Conservation (phyloP, 176 grass and related monocot genomes). For the Panicum miliaceum region DNA sequence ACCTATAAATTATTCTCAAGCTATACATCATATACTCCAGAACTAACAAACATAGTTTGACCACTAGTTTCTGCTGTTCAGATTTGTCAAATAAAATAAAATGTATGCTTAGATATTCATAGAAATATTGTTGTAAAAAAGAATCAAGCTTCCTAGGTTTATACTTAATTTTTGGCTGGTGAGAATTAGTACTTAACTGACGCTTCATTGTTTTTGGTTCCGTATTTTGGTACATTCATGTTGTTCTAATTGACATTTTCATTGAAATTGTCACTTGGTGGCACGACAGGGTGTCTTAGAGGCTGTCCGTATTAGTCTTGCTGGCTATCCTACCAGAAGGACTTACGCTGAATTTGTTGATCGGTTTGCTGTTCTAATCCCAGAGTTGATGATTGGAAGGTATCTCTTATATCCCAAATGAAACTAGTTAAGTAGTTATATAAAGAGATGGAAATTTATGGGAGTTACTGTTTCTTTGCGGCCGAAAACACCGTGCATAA, state of each 20-base stretch:
- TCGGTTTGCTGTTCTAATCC: slow-evolving; percentile 89
- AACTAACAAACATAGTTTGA: neutral
- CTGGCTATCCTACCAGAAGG: slow-evolving; percentile 96
- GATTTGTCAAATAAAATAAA: neutral
- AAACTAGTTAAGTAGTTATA: slow-evolving; percentile 6
- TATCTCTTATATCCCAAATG: slow-evolving; percentile 40
- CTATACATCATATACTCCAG: slow-evolving; percentile 8
- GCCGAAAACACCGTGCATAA: neutral
- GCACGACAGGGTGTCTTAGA: slow-evolving; percentile 88
- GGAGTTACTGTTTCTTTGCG: slow-evolving; percentile 10
- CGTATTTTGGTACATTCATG: slow-evolving; percentile 26
- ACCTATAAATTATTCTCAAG: slow-evolving; percentile 27
- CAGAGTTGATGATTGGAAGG: slow-evolving; percentile 76
- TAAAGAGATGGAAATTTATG: neutral
- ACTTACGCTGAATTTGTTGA: slow-evolving; percentile 97
- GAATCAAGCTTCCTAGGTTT: slow-evolving; percentile 1
- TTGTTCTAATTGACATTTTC: slow-evolving; percentile 10
- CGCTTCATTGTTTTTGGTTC: slow-evolving; percentile 25
- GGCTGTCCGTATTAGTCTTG: slow-evolving; percentile 98
- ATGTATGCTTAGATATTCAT: neutral
- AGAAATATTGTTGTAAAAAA: neutral
- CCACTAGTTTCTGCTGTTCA: neutral
- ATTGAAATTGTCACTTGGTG: slow-evolving; percentile 44
- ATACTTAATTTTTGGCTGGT: neutral
- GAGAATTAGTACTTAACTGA: slow-evolving; percentile 16